These are phyloP conservation scores for Ulota crispa DNA, from an alignment of 225 moss, liverwort and hornwort species.

Conservation along the genomic window DNA sequence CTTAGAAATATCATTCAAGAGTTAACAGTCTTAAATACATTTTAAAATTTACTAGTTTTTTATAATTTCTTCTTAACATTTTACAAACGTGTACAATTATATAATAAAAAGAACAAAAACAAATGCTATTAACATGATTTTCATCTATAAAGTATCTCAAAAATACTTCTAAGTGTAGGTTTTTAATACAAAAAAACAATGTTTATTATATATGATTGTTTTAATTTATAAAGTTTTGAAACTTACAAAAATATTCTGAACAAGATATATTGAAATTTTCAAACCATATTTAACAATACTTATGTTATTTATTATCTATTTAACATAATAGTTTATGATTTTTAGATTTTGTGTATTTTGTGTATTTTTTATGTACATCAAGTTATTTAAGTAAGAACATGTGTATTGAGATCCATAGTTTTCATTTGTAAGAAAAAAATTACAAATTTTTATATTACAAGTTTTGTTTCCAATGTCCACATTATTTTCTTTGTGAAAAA, in stretches of 20 bases:
- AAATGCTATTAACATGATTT: no score
- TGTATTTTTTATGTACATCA: fast-evolving
- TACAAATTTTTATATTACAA: not conserved
- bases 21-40: not conserved
- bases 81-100: not conserved
- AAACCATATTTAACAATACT: no score
- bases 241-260: no score
- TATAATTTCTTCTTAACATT: not conserved
- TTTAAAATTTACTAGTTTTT: not conserved
- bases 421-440: no score
- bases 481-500: not conserved
- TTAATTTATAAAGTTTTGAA: no score
- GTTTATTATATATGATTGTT: no score
- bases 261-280: no score
- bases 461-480: not conserved
- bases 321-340: no score
- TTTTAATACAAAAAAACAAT: no score
- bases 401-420: not conserved
- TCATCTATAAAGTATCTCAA: not conserved
- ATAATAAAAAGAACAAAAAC: no score
- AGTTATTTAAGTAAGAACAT: not conserved
- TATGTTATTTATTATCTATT: no score
- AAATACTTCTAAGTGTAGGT: no score
- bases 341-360: not conserved
- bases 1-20: not conserved